These are phyloP conservation scores for Cucumis melo DNA, from an alignment of 306 rosid species.

Conservation along the genomic window DNA sequence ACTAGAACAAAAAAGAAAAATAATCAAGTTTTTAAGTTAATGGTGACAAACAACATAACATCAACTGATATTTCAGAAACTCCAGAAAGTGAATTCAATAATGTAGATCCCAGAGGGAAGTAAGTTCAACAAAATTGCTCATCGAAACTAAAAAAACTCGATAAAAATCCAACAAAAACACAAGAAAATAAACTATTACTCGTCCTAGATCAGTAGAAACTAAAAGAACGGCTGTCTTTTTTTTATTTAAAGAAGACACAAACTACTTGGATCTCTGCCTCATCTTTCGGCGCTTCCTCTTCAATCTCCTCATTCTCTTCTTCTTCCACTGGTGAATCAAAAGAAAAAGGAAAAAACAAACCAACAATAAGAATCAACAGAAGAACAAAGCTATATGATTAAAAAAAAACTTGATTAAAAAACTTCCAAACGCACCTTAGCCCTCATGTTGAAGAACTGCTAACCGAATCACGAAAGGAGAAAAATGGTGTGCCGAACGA, in stretches of 20 bases:
- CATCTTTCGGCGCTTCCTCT: conserved; percentile 14
- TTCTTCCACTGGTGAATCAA: conserved; percentile 3
- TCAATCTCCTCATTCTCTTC: conserved; percentile 13
- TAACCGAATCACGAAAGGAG: not conserved
- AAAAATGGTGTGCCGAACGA: not conserved
- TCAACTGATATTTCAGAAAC: not conserved
- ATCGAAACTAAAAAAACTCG: not conserved
- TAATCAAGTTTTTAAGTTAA: not conserved
- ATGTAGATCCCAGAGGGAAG: not conserved
- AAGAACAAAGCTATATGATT: not conserved
- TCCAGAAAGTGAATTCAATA: not conserved
- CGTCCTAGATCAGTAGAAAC: not conserved
- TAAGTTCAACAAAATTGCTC: not conserved
- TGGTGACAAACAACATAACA: not conserved
- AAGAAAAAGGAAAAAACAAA: not conserved
- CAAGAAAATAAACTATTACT: not conserved
- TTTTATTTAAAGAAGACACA: not conserved
- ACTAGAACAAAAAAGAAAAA: no score
- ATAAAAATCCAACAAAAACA: conserved; percentile 3
- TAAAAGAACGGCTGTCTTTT: not conserved
- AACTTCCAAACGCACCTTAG: not conserved
- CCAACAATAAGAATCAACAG: not conserved
- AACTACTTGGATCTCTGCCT: conserved; percentile 12
- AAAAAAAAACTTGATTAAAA: not conserved
- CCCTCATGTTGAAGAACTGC: conserved; percentile 5